Conservation (phyloP, 192 early-diverging fungal genomes). For the Coemansia sp. region DNA sequence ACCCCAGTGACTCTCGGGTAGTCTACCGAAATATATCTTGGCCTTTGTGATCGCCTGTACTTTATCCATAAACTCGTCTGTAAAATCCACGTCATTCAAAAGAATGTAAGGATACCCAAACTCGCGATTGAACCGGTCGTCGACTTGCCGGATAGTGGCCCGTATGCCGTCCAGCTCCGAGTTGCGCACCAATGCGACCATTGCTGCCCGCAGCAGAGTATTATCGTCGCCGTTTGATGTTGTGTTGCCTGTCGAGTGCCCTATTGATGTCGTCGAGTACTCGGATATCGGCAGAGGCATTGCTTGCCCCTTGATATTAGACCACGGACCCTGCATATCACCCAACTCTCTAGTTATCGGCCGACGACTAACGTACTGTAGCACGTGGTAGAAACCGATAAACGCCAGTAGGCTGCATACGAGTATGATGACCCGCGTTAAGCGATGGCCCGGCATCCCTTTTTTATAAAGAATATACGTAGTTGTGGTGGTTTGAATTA, state of each 20-base stretch:
- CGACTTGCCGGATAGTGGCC: constrained; percentile 66
- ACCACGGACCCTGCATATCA: constrained; percentile 2
- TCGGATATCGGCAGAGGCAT: neutral
- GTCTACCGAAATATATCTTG: constrained; percentile 63
- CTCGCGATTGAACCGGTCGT: constrained; percentile 69
- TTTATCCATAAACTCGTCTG: constrained; percentile 58
- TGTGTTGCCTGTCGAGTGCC: neutral
- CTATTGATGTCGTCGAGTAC: neutral
- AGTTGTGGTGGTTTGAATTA: neutral
- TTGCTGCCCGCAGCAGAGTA: constrained; percentile 25
- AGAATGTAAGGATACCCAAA: constrained; percentile 73
- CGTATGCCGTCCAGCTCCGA: constrained; percentile 64
- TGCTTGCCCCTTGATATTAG: neutral
- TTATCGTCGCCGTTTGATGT: neutral
- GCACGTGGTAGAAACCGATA: neutral
- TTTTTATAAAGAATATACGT: neutral
- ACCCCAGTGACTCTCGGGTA: constrained; percentile 70
- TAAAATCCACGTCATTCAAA: constrained; percentile 70
- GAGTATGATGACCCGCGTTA: neutral
- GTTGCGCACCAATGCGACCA: constrained; percentile 77
- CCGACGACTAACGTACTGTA: neutral
- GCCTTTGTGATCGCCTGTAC: constrained; percentile 59
- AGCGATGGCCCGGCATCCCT: neutral
- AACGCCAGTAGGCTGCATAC: constrained; percentile 6
- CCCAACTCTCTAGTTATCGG: neutral